Evolutionary conservation across 2,329 filamentous ascomycete genomes (phyloP).

Genomic region (Pseudocercospora eumusae): DNA sequence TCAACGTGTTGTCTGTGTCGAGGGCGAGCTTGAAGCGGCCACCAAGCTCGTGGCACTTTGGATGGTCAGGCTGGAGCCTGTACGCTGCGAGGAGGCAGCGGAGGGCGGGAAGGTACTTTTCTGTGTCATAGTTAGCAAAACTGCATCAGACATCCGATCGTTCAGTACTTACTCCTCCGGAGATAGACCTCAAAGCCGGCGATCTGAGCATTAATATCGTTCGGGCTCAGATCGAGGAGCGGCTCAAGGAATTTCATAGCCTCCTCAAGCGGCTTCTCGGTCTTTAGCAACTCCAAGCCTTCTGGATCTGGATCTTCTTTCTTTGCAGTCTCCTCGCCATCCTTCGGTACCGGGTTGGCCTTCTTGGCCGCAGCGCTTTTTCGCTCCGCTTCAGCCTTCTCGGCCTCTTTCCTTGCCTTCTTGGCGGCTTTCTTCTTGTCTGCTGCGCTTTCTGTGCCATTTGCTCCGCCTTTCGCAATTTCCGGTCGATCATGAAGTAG

Average conservation of each 20-base stretch:
- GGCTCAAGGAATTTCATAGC: constrained; percentile 83
- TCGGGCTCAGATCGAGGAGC: constrained; percentile 77
- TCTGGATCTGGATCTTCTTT: constrained; percentile 90
- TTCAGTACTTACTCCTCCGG: constrained; percentile 67
- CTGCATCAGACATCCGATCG: neutral
- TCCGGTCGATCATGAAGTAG: constrained; percentile 74
- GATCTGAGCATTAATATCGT: constrained; percentile 77
- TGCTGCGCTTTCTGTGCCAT: constrained; percentile 73
- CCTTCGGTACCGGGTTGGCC: constrained; percentile 57
- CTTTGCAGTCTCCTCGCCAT: constrained; percentile 60
- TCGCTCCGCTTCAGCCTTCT: constrained; percentile 83
- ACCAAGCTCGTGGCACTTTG: constrained; percentile 73
- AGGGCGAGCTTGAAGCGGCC: constrained; percentile 60
- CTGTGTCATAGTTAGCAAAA: constrained; percentile 42
- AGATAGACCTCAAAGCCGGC: constrained; percentile 89
- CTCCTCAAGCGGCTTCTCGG: constrained; percentile 76
- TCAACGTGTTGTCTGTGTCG: constrained; percentile 48
- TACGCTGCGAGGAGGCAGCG: constrained; percentile 77
- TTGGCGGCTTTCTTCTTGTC: constrained; percentile 71
- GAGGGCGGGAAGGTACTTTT: constrained; percentile 83
- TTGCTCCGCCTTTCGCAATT: constrained; percentile 71
- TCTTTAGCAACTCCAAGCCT: constrained; percentile 66
- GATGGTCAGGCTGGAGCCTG: constrained; percentile 67
- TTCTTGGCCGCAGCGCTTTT: constrained; percentile 48
- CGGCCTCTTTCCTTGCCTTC: constrained; percentile 74